Conservation (phyloP, 371 early-diverging fungal genomes). For the Conidiobolus incongruus region DNA sequence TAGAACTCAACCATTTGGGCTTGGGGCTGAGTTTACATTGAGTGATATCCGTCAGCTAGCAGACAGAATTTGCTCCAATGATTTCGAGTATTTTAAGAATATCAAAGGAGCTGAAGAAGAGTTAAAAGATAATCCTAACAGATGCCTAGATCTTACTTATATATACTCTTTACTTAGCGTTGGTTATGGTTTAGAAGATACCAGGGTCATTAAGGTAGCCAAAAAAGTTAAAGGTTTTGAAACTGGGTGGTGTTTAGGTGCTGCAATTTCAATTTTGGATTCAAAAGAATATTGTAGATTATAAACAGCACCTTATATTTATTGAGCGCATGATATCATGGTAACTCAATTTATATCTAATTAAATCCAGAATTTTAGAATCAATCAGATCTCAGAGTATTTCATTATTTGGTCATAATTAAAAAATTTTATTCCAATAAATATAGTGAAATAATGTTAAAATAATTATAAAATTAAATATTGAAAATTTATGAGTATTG, state of each 20-base stretch:
- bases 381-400: no score
- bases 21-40: constrained; percentile 37
- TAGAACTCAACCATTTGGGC: constrained; percentile 41
- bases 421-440: no score
- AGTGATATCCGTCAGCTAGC: constrained; percentile 34
- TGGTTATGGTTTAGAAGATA: constrained; percentile 64
- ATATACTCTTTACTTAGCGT: constrained; percentile 49
- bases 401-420: no score
- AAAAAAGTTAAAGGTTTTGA: constrained; percentile 81
- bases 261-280: constrained; percentile 56
- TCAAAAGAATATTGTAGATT: constrained; percentile 9
- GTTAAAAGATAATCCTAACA: constrained; percentile 26
- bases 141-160: constrained; percentile 75
- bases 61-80: constrained; percentile 36
- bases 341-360: no score
- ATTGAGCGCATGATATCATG: no score
- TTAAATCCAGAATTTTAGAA: no score
- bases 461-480: no score
- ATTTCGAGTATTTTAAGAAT: constrained; percentile 13
- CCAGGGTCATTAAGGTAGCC: constrained; percentile 45
- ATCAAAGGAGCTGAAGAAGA: constrained; percentile 13
- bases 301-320: no score
- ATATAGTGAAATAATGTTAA: no score
- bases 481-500: no score
- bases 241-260: constrained; percentile 92